A percentile compares a stretch with the other conserved stretches of the same genome.
phyloP scores from a whole-genome alignment of 1,284 basidiomycete species.

The Irpex lacteus region DNA sequence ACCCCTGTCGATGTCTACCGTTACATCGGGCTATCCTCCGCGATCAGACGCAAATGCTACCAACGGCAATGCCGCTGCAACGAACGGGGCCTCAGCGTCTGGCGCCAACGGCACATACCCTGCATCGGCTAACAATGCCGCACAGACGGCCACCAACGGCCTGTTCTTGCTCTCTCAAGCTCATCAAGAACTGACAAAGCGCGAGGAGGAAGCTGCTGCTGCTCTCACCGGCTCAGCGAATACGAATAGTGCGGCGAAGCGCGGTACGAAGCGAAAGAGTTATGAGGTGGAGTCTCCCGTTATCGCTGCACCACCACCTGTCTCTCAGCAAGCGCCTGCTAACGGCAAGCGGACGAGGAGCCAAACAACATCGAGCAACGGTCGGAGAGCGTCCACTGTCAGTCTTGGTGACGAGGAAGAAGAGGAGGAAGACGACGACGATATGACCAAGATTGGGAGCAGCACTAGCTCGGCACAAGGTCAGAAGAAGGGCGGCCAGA shows the following conservation, averaged over 20 bases:
- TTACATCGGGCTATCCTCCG: slow-evolving; percentile 25
- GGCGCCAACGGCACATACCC: slow-evolving; percentile 31
- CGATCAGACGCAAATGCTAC: slow-evolving; percentile 28
- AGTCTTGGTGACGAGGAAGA: slow-evolving; percentile 47
- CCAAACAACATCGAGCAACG: slow-evolving; percentile 16
- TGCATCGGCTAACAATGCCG: slow-evolving; percentile 43
- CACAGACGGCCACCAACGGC: slow-evolving; percentile 78
- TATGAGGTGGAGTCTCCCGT: slow-evolving; percentile 32
- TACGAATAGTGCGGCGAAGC: slow-evolving; percentile 34
- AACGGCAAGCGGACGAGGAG: slow-evolving; percentile 20
- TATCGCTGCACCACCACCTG: slow-evolving; percentile 35
- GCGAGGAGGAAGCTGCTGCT: slow-evolving; percentile 69
- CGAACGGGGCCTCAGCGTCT: not conserved
- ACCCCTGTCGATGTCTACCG: slow-evolving; percentile 30
- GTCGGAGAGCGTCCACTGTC: slow-evolving; percentile 32
- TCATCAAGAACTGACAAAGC: slow-evolving; percentile 94
- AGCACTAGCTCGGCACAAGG: not conserved
- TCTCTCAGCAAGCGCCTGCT: slow-evolving; percentile 15
- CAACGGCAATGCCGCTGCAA: slow-evolving; percentile 13
- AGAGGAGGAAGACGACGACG: slow-evolving; percentile 26
- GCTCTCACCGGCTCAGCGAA: slow-evolving; percentile 27
- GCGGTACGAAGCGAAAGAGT: slow-evolving; percentile 64
- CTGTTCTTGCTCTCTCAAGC: slow-evolving; percentile 92
- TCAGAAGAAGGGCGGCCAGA: slow-evolving; percentile 33
- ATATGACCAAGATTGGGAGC: slow-evolving; percentile 21